Evolutionary conservation across 345 rosid species (phyloP).

Genomic region (Excoecaria cochinchinensis): DNA sequence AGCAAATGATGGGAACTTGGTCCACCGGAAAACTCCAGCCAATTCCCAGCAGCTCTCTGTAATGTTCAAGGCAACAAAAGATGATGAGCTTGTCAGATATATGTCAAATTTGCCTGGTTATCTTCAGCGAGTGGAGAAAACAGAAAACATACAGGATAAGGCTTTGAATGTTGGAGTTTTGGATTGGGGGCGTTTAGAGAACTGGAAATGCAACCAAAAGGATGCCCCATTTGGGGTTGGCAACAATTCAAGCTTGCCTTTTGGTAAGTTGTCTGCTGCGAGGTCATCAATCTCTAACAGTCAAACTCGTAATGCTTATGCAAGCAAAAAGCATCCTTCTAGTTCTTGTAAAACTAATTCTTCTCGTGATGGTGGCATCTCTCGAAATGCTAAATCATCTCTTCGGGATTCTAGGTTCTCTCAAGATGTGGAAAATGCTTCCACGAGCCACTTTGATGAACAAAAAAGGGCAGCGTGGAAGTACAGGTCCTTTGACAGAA

Average conservation of each 20-base stretch:
- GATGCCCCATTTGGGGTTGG: slow-evolving; percentile 23
- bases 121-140: slow-evolving; percentile 56
- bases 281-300: slow-evolving; percentile 31
- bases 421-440: slow-evolving; percentile 43
- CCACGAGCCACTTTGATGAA: slow-evolving; percentile 39
- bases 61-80: slow-evolving; percentile 33
- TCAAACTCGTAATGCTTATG: slow-evolving; percentile 32
- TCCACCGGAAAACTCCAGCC: slow-evolving; percentile 33
- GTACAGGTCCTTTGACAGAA: slow-evolving; percentile 30
- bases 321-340: slow-evolving; percentile 23
- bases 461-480: slow-evolving; percentile 34
- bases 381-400: slow-evolving; percentile 42
- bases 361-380: slow-evolving; percentile 31
- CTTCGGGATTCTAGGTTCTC: slow-evolving; percentile 28
- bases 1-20: slow-evolving; percentile 23
- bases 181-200: slow-evolving; percentile 76
- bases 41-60: slow-evolving; percentile 24
- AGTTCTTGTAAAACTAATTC: slow-evolving; percentile 26
- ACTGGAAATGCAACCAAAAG: slow-evolving; percentile 50
- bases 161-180: slow-evolving; percentile 84
- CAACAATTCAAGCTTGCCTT: slow-evolving; percentile 30
- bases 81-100: slow-evolving; percentile 72
- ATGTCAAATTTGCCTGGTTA: slow-evolving; percentile 78
- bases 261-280: slow-evolving; percentile 19
- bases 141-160: slow-evolving; percentile 50